Percentiles rank a stretch among this genome's conserved stretches.
phyloP scores from a whole-genome alignment of 176 grass and related monocot species.

The Pontederia crassipes region DNA sequence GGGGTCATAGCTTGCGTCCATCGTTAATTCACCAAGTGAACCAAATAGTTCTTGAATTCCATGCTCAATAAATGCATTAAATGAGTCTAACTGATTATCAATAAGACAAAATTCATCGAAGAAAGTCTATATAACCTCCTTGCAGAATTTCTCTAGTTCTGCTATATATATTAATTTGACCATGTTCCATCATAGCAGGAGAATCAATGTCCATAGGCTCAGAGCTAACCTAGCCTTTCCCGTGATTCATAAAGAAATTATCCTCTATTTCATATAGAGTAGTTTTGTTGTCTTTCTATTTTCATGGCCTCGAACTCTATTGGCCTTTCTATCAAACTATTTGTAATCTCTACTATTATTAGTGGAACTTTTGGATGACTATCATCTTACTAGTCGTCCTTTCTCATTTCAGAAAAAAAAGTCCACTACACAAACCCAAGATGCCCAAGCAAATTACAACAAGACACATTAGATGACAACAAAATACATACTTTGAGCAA shows the following conservation, averaged over 20 bases:
- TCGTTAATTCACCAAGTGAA: slow-evolving; percentile 54
- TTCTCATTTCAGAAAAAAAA: no score
- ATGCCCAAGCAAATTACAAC: no score
- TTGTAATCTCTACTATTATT: no score
- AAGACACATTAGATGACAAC: no score
- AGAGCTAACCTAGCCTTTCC: slow-evolving; percentile 6
- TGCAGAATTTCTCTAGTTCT: slow-evolving; percentile 75
- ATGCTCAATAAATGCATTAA: slow-evolving; percentile 61
- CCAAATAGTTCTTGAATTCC: slow-evolving; percentile 82
- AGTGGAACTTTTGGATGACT: no score
- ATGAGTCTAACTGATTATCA: slow-evolving; percentile 82
- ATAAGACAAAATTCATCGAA: slow-evolving; percentile 74
- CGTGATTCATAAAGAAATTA: slow-evolving; percentile 16
- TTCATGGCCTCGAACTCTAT: no score
- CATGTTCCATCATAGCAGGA: slow-evolving; percentile 3
- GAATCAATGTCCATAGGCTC: slow-evolving; percentile 28
- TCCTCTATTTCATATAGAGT: no score
- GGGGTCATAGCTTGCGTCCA: slow-evolving; percentile 74
- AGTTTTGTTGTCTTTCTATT: no score
- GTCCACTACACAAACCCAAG: no score
- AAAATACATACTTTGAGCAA: no score
- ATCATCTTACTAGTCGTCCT: no score
- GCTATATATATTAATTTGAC: slow-evolving; percentile 39
- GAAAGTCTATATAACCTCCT: slow-evolving; percentile 58
- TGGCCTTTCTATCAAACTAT: no score